Conservation (phyloP, 768 basidiomycete species). For the Agrocybe chaxingu region DNA sequence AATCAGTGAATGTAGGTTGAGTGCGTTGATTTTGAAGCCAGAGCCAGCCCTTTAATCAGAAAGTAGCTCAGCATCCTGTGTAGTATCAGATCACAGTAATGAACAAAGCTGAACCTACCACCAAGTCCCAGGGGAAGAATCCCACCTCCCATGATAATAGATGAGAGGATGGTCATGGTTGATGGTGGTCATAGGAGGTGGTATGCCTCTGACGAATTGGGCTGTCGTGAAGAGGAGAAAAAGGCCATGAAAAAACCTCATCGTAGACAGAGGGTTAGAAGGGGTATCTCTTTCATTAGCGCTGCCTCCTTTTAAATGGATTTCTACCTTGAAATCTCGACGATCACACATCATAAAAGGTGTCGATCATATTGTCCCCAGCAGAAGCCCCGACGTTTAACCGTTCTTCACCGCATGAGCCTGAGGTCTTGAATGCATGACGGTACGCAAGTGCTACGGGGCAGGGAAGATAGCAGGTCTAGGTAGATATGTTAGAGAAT, state of each 20-base stretch:
- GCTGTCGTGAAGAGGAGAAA: constrained; percentile 5
- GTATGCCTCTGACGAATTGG: background rate
- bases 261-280: no score
- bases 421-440: no score
- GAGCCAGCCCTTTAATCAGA: constrained; percentile 43
- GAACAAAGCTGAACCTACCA: constrained; percentile 33
- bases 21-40: constrained; percentile 48
- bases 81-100: background rate
- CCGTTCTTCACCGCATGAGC: no score
- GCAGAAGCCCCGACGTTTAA: no score
- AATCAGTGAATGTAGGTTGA: constrained; percentile 36
- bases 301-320: no score
- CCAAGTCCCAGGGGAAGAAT: constrained; percentile 50
- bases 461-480: no score
- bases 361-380: no score
- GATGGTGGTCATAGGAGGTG: constrained; percentile 19
- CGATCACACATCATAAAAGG: no score
- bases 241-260: background rate
- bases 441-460: no score
- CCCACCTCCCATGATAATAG: constrained; percentile 52
- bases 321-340: no score
- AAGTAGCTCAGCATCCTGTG: background rate
- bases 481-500: no score
- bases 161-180: constrained; percentile 39
- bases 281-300: no score